Conservation (phyloP, 306 rosid genomes). For the Pterocarpus macrocarpus region DNA sequence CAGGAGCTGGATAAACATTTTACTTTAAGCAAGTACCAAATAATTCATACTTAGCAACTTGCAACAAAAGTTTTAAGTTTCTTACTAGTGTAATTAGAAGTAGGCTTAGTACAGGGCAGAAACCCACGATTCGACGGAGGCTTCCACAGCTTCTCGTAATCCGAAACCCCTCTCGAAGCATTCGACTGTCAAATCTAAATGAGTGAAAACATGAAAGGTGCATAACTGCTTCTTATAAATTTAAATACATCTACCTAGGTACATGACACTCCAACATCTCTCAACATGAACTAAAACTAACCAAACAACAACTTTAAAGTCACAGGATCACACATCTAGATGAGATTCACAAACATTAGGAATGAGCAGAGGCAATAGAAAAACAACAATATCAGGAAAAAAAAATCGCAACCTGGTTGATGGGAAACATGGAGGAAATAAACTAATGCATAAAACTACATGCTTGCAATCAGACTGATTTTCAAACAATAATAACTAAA, state of each 20-base stretch:
- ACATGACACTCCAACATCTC: constrained; percentile 10
- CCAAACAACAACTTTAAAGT: constrained; percentile 2
- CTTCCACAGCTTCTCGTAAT: constrained; percentile 83
- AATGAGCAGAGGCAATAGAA: constrained; percentile 8
- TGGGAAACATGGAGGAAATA: background rate
- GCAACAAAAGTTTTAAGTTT: constrained; percentile 18
- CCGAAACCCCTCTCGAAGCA: constrained; percentile 53
- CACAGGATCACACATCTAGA: background rate
- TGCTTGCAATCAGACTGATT: background rate
- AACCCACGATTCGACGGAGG: constrained; percentile 80
- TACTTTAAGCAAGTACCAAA: constrained; percentile 43
- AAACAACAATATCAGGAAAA: background rate
- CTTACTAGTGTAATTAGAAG: constrained; percentile 80
- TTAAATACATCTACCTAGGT: constrained; percentile 19
- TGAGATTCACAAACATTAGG: constrained; percentile 28
- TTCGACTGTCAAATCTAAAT: constrained; percentile 66
- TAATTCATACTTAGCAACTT: constrained; percentile 13
- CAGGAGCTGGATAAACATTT: constrained; percentile 69
- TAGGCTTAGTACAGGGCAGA: constrained; percentile 76
- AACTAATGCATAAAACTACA: background rate
- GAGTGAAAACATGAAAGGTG: constrained; percentile 61
- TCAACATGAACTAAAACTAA: constrained; percentile 14
- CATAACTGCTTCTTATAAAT: constrained; percentile 53
- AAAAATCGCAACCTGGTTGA: constrained; percentile 9
- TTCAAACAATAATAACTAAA: constrained; percentile 17